Conservation (phyloP, 257 asterid genomes). For the Plectranthus barbatus region DNA sequence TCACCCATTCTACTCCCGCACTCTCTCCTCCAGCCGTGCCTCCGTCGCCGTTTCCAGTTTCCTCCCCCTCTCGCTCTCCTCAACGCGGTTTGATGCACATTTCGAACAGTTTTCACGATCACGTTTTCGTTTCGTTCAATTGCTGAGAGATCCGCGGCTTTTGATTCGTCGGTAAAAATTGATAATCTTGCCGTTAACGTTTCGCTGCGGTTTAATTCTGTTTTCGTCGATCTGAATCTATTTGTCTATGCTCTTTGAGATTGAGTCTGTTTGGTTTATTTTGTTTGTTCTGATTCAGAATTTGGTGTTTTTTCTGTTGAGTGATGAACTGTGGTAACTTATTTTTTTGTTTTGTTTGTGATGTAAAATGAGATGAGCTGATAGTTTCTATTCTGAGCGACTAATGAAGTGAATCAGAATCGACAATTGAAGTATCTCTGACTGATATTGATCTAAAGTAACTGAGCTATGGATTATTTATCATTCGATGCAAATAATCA, state of each 20-base stretch:
- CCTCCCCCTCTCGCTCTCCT: neutral
- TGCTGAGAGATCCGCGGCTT: constrained; percentile 18
- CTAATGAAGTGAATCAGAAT: neutral
- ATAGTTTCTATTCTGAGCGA: no score
- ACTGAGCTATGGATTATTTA: neutral
- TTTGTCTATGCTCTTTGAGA: neutral
- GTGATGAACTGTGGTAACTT: neutral
- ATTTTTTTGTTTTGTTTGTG: neutral
- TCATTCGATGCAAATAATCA: neutral
- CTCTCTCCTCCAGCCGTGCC: constrained; percentile 6
- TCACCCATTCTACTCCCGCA: constrained; percentile 1
- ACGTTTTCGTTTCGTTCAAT: constrained; percentile 7
- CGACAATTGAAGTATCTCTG: neutral
- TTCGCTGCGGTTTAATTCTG: neutral
- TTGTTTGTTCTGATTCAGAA: neutral
- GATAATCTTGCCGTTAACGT: constrained; percentile 1
- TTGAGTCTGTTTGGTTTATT: neutral
- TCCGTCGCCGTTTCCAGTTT: neutral
- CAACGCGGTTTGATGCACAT: constrained; percentile 6
- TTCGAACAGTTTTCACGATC: constrained; percentile 8
- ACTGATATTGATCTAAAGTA: constrained; percentile 13
- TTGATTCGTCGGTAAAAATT: constrained; percentile 2
- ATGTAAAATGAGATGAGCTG: neutral
- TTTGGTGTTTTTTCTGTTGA: neutral
- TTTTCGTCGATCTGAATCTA: constrained; percentile 9